phyloP scores from a whole-genome alignment of 1,284 basidiomycete species.

The Peniophora sp. region DNA sequence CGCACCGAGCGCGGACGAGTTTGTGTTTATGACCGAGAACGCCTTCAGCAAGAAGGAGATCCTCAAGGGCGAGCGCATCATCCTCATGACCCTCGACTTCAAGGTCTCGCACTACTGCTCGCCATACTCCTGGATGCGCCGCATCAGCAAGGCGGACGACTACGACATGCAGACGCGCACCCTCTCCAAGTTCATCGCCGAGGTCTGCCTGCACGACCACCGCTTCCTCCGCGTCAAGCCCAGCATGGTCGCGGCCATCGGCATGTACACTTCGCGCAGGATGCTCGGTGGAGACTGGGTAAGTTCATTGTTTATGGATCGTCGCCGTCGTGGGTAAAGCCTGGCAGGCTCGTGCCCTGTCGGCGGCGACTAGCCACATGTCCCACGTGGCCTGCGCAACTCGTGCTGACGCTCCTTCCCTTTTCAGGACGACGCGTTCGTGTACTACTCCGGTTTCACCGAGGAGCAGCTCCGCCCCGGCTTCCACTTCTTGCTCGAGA shows the following conservation, averaged over 20 bases:
- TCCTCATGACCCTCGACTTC: slow-evolving; percentile 92
- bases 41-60: slow-evolving; percentile 94
- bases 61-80: slow-evolving; percentile 94
- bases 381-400: slow-evolving; percentile 45
- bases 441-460: slow-evolving; percentile 90
- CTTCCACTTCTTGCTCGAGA: slow-evolving; percentile 78
- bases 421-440: slow-evolving; percentile 78
- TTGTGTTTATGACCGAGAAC: slow-evolving; percentile 95
- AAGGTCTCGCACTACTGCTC: slow-evolving; percentile 96
- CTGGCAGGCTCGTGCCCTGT: slow-evolving; percentile 12
- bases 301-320: slow-evolving; percentile 29
- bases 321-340: slow-evolving; percentile 11
- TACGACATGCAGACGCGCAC: slow-evolving; percentile 98
- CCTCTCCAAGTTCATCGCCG: slow-evolving; percentile 95
- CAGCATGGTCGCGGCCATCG: slow-evolving; percentile 91
- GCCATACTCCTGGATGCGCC: slow-evolving; percentile 98
- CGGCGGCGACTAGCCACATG: background rate
- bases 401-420: slow-evolving; percentile 13
- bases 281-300: slow-evolving; percentile 96
- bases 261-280: slow-evolving; percentile 91
- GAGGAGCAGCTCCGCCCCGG: slow-evolving; percentile 86
- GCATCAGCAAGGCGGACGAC: slow-evolving; percentile 98
- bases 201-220: slow-evolving; percentile 90
- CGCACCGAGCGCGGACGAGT: slow-evolving; percentile 89
- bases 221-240: slow-evolving; percentile 93